These are phyloP conservation scores for Leccinum truebloodii DNA, from an alignment of 768 basidiomycete genomes.

Conservation along the genomic window DNA sequence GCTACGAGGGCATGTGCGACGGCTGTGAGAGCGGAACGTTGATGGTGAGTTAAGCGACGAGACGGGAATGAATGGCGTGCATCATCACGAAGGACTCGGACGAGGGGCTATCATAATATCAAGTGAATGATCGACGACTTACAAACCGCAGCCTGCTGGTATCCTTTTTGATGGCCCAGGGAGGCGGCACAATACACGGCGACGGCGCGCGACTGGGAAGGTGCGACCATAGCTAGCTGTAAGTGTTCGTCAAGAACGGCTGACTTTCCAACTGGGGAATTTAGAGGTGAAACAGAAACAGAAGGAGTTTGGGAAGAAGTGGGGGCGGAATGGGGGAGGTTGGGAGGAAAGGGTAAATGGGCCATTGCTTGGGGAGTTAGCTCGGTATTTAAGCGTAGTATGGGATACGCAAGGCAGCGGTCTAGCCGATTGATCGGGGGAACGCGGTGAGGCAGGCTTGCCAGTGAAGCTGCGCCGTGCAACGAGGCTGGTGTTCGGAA, in stretches of 20 bases:
- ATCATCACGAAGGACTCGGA: not conserved
- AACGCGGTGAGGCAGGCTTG: constrained; percentile 6
- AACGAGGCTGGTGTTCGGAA: constrained; percentile 23
- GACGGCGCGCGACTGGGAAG: constrained; percentile 43
- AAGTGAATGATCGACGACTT: constrained; percentile 33
- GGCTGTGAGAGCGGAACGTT: constrained; percentile 42
- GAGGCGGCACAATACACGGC: constrained; percentile 88
- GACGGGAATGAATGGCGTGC: not conserved
- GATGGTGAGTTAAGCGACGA: constrained; percentile 9
- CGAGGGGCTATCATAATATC: not conserved
- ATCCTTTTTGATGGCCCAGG: constrained; percentile 60
- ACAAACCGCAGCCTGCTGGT: constrained; percentile 70
- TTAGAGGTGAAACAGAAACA: not conserved
- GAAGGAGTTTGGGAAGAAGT: not conserved
- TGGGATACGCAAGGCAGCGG: constrained; percentile 8
- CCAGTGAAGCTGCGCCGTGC: constrained; percentile 20
- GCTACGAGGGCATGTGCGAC: constrained; percentile 71
- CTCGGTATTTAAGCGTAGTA: constrained; percentile 31
- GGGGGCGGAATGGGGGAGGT: constrained; percentile 1
- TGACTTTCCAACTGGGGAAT: constrained; percentile 1
- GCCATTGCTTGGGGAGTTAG: constrained; percentile 2
- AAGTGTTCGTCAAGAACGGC: constrained; percentile 11
- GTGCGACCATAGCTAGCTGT: constrained; percentile 30
- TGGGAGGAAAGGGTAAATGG: constrained; percentile 12
- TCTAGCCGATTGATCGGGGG: constrained; percentile 11